These are phyloP conservation scores for Balakata baccata DNA, from an alignment of 345 rosid species.

Conservation along the genomic window DNA sequence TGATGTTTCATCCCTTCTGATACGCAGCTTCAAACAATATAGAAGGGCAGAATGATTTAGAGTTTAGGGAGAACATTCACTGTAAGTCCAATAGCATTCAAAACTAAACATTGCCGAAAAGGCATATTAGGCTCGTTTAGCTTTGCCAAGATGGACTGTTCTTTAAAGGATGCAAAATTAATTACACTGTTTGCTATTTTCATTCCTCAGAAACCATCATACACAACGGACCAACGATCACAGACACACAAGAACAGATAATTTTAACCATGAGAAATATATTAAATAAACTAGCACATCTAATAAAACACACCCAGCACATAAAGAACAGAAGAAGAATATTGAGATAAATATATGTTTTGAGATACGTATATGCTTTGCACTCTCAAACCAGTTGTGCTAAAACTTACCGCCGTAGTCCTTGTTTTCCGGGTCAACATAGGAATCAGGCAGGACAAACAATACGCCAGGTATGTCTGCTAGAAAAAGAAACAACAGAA, in stretches of 20 bases:
- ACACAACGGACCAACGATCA: too few relatives aligned
- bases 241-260: too few relatives aligned
- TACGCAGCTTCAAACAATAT: constrained; percentile 23
- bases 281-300: background rate
- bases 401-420: constrained; percentile 80
- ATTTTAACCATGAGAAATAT: too few relatives aligned
- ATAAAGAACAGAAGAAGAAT: too few relatives aligned
- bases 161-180: background rate
- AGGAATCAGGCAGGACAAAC: constrained; percentile 90
- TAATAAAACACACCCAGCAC: too few relatives aligned
- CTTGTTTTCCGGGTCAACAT: constrained; percentile 82
- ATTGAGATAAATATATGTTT: constrained; percentile 9
- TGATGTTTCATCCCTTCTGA: constrained; percentile 20
- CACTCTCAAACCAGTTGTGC: background rate
- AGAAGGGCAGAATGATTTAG: constrained; percentile 11
- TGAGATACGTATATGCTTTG: too few relatives aligned
- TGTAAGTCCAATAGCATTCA: constrained; percentile 48
- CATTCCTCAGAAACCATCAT: too few relatives aligned
- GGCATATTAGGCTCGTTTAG: constrained; percentile 10
- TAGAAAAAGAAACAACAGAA: background rate
- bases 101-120: constrained; percentile 30
- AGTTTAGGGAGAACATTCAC: constrained; percentile 5
- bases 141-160: constrained; percentile 34
- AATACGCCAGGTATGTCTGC: constrained; percentile 84
- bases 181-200: too few relatives aligned